These are phyloP conservation scores for Aspergillus pseudoterreus DNA, from an alignment of 2,329 filamentous ascomycete genomes.

Conservation along the genomic window DNA sequence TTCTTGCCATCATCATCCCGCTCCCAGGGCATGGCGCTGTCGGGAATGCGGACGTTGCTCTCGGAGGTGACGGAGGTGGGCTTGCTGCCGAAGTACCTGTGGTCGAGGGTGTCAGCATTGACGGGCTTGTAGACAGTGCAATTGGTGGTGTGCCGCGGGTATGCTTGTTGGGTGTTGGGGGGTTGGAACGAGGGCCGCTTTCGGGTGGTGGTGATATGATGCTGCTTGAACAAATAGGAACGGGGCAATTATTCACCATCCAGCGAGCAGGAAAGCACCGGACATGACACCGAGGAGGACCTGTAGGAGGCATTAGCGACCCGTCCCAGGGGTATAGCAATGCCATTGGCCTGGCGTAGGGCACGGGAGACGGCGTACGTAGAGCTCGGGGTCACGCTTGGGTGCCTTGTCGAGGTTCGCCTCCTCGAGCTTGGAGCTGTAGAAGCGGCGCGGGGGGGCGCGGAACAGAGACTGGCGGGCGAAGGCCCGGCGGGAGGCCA, in stretches of 20 bases:
- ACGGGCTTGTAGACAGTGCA: constrained; percentile 57
- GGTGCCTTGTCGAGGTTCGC: constrained; percentile 58
- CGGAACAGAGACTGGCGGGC: constrained; percentile 40
- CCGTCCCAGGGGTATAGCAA: neutral
- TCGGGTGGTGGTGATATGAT: constrained; percentile 2
- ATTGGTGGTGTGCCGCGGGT: neutral
- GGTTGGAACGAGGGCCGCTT: neutral
- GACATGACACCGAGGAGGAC: constrained; percentile 90
- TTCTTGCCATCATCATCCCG: constrained; percentile 62
- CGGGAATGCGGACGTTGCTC: constrained; percentile 67
- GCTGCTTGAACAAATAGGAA: neutral
- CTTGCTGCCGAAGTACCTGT: constrained; percentile 64
- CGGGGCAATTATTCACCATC: constrained; percentile 53
- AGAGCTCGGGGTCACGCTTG: constrained; percentile 70
- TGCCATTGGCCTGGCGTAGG: neutral
- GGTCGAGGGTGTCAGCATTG: constrained; percentile 6
- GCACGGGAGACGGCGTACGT: constrained; percentile 50
- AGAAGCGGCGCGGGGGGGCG: constrained; percentile 37
- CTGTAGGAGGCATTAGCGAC: constrained; percentile 46
- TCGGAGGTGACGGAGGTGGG: constrained; percentile 85
- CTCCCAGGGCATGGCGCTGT: constrained; percentile 89
- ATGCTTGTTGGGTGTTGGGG: neutral
- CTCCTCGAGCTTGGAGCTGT: constrained; percentile 45
- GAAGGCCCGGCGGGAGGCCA: constrained; percentile 40
- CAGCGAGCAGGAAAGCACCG: constrained; percentile 79